Conservation (phyloP, 371 early-diverging fungal species). For the Mortierella sp. region DNA sequence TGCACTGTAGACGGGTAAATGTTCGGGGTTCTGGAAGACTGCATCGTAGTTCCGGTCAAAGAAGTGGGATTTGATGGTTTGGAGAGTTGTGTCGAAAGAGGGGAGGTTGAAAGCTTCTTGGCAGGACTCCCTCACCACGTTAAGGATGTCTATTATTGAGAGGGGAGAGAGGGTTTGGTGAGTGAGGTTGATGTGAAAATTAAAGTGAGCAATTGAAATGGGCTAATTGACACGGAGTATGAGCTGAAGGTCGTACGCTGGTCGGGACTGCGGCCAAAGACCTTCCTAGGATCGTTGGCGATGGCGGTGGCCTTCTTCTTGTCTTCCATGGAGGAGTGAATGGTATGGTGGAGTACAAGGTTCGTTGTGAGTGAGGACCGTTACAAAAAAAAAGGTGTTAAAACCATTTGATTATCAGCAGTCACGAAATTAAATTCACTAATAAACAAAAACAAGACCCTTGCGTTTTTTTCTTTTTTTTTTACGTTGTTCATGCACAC, state of each 20-base stretch:
- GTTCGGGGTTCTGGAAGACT: constrained; percentile 81
- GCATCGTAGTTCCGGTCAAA: constrained; percentile 86
- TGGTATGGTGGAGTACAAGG: background rate
- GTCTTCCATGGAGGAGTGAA: constrained; percentile 25
- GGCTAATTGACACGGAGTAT: background rate
- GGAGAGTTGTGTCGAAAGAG: constrained; percentile 74
- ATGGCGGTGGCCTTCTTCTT: constrained; percentile 30
- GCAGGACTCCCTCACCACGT: constrained; percentile 76
- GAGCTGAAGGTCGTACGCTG: constrained; percentile 59
- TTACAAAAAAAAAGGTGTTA: background rate
- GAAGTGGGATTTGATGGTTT: constrained; percentile 85
- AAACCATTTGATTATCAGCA: background rate
- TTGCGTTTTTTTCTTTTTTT: background rate
- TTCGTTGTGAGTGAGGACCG: background rate
- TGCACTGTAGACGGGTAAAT: constrained; percentile 87
- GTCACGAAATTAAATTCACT: background rate
- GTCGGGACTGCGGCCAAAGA: constrained; percentile 63
- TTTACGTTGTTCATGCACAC: background rate
- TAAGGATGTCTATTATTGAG: constrained; percentile 67
- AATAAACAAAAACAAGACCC: constrained; percentile 7
- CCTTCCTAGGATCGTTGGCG: constrained; percentile 27
- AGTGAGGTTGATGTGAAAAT: background rate
- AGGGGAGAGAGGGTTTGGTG: background rate
- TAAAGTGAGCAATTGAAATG: background rate
- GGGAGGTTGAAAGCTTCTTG: constrained; percentile 69